Evolutionary conservation across 306 rosid species (phyloP).

Genomic region (Casuarina equisetifolia): DNA sequence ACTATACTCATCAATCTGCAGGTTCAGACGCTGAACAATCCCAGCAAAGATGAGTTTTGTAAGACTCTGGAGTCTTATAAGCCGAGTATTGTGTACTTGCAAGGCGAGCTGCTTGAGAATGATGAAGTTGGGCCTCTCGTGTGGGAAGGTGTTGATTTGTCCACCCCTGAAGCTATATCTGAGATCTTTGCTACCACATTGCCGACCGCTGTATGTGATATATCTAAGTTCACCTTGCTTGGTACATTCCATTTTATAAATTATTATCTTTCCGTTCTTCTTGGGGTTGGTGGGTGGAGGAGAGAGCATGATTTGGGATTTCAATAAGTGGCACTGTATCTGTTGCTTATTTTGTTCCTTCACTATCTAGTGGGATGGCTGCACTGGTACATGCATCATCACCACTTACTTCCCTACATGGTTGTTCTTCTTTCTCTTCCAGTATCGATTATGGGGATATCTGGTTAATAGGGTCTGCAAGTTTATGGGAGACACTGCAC

Average conservation of each 20-base stretch:
- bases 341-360: not conserved
- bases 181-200: conserved; percentile 67
- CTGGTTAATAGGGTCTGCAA: not conserved
- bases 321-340: not conserved
- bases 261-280: not conserved
- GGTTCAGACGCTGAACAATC: conserved; percentile 77
- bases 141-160: conserved; percentile 75
- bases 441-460: not conserved
- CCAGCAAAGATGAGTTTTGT: conserved; percentile 70
- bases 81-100: conserved; percentile 82
- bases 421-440: not conserved
- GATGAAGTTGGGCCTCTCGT: conserved; percentile 73
- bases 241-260: not conserved
- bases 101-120: conserved; percentile 73
- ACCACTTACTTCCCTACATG: not conserved
- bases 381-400: not conserved
- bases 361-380: not conserved
- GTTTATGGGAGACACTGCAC: too few relatives aligned
- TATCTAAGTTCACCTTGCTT: conserved; percentile 16
- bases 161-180: conserved; percentile 53
- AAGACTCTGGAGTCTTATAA: conserved; percentile 63
- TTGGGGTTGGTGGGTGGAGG: not conserved
- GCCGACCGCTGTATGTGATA: conserved; percentile 75
- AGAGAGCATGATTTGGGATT: too few relatives aligned
- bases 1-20: conserved; percentile 35